Percentiles rank a stretch among this genome's conserved stretches.
phyloP scores from a whole-genome alignment of 2,329 filamentous ascomycete species.

The Colletotrichum melonis region DNA sequence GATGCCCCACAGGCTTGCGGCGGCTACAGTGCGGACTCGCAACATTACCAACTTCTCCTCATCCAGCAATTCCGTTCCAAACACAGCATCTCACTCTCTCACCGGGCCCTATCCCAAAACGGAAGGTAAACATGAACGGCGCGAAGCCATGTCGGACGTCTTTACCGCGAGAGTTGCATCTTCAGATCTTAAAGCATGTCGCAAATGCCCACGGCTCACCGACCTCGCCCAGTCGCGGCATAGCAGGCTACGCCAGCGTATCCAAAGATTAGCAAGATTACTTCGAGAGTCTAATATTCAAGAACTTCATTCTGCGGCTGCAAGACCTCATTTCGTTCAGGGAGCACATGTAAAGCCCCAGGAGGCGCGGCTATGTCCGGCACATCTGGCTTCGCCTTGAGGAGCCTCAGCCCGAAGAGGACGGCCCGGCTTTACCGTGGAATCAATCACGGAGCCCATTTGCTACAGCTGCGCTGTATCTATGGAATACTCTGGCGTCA shows the following conservation, averaged over 20 bases:
- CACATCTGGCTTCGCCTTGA: slow-evolving; percentile 11
- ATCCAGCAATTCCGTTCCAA: background rate
- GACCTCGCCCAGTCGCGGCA: background rate
- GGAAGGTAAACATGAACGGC: background rate
- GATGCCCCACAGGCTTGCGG: no score
- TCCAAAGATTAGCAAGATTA: background rate
- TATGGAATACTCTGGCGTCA: background rate
- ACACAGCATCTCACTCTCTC: no score
- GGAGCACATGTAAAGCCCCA: background rate
- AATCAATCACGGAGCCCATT: background rate
- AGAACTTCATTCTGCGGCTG: background rate
- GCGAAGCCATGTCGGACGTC: background rate
- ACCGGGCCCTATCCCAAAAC: background rate
- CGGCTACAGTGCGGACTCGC: background rate
- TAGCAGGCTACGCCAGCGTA: slow-evolving; percentile 7
- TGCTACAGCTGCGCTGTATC: background rate
- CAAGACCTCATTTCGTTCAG: background rate
- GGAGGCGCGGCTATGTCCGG: background rate
- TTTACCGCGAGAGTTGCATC: background rate
- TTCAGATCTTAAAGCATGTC: background rate
- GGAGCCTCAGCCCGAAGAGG: background rate
- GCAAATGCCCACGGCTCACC: background rate
- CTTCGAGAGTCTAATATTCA: background rate
- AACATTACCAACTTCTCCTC: background rate
- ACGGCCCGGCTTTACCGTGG: background rate